These are phyloP conservation scores for Rhexocercosporidium sp. DNA, from an alignment of 2,329 filamentous ascomycete species.

Conservation along the genomic window DNA sequence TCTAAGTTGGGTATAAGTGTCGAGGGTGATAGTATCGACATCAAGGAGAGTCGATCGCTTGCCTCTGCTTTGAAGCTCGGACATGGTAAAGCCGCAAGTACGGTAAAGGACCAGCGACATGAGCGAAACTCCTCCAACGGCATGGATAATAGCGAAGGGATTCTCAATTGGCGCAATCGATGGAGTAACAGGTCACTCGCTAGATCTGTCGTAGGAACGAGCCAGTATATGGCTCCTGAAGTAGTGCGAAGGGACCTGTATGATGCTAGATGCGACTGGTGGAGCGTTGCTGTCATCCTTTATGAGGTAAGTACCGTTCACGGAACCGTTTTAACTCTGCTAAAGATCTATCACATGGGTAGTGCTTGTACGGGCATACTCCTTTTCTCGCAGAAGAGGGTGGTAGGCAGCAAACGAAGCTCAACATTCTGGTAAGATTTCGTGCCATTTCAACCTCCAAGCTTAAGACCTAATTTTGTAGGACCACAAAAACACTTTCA, in stretches of 20 bases:
- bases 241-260: constrained; percentile 83
- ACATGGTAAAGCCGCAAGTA: background rate
- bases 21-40: constrained; percentile 74
- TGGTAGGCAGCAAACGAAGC: constrained; percentile 78
- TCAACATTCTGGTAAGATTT: constrained; percentile 74
- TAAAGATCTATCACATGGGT: background rate
- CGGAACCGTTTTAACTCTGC: background rate
- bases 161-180: constrained; percentile 74
- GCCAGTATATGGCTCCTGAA: constrained; percentile 98
- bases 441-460: constrained; percentile 44
- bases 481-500: constrained; percentile 73
- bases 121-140: constrained; percentile 42
- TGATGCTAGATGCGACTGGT: constrained; percentile 95
- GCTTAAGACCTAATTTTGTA: background rate
- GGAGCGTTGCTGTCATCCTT: constrained; percentile 92
- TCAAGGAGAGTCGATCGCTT: constrained; percentile 45
- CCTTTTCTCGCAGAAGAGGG: constrained; percentile 83
- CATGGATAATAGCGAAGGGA: constrained; percentile 47
- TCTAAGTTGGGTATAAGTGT: constrained; percentile 77
- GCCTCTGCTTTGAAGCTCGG: constrained; percentile 26
- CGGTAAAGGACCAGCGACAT: constrained; percentile 45
- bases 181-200: constrained; percentile 75
- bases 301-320: constrained; percentile 65
- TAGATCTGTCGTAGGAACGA: constrained; percentile 89
- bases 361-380: constrained; percentile 88